Evolutionary conservation across 352 stramenopile genomes (phyloP), one percentile per base, ranked within the genome.

Genomic region (Elongisporangium senticosum): DNA sequence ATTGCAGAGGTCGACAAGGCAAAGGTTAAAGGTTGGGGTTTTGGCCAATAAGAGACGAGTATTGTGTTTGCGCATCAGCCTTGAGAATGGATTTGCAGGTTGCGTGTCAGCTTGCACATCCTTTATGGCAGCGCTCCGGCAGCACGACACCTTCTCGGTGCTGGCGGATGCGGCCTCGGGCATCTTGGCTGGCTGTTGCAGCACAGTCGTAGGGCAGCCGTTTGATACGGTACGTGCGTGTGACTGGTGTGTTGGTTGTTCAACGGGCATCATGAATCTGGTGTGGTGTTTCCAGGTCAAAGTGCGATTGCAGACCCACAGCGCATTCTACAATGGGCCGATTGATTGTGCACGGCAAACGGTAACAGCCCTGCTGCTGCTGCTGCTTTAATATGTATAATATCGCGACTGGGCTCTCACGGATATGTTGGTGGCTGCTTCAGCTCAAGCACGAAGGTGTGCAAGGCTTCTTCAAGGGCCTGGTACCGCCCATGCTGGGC

Each of bases 381-480:
- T 33, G 28, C 2, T 39, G 28, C 33, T 15, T 4, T 4, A 37
- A 39, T 8, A 39, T 1, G 28, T 14, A n/a, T n/a, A n/a, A n/a
- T n/a, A 8, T 39, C 10, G 28, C 7, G 7, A 5, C 10, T 39
- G 28, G 7, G 10, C 10, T 39, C 33, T 43, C 13, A 43, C 11
- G 11, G 3, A 43, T 43, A 10, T 43, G 33, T 17, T 7, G 11
- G 0, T 43, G 33, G 2, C 2, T 43, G 33, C 11, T 17, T 13
- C 15, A 59, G 56, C 24, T 61, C 15, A 49, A 50, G 20, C 77
- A 93, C 74, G 86, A 95, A 74, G 83, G 86, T 2, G 65, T 76
- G 47, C 73, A 69, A 0, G 86, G 86, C 3, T 91, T 93, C 60
- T 95, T 93, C 76, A 95, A 93, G 61, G 86, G 86, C 49, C 79